These are phyloP conservation scores for Gossypium ekmanianum DNA, from an alignment of 345 rosid genomes.

Conservation along the genomic window DNA sequence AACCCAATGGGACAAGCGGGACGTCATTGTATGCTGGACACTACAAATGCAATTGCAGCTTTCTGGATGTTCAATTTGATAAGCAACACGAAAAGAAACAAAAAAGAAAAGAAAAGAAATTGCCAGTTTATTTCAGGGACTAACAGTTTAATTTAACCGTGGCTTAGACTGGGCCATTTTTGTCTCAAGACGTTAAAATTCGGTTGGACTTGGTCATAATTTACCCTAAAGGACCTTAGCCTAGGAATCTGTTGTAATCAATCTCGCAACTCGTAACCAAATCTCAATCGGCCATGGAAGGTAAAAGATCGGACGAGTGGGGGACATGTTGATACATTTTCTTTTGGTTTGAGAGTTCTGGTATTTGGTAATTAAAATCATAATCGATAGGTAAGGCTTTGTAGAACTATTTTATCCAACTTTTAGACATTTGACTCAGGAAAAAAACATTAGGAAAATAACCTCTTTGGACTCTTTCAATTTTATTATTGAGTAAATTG, in stretches of 20 bases:
- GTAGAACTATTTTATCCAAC: no score
- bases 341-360: no score
- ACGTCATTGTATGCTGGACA: slow-evolving; percentile 3
- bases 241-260: not conserved
- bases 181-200: not conserved
- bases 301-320: no score
- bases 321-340: no score
- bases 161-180: not conserved
- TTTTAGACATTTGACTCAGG: no score
- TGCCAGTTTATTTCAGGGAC: not conserved
- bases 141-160: not conserved
- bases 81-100: not conserved
- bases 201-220: not conserved
- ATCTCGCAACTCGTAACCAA: not conserved
- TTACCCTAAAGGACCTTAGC: not conserved
- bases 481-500: no score
- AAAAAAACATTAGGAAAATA: no score
- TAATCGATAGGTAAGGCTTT: no score
- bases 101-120: not conserved
- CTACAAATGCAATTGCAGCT: slow-evolving; percentile 14
- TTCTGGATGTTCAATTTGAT: slow-evolving; percentile 18
- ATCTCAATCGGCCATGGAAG: no score
- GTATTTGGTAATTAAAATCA: no score
- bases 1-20: not conserved
- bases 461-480: no score